Base-by-base conservation (phyloP, 2,329 filamentous ascomycete genomes). In the Hymenoscyphus fraxineus region DNA sequence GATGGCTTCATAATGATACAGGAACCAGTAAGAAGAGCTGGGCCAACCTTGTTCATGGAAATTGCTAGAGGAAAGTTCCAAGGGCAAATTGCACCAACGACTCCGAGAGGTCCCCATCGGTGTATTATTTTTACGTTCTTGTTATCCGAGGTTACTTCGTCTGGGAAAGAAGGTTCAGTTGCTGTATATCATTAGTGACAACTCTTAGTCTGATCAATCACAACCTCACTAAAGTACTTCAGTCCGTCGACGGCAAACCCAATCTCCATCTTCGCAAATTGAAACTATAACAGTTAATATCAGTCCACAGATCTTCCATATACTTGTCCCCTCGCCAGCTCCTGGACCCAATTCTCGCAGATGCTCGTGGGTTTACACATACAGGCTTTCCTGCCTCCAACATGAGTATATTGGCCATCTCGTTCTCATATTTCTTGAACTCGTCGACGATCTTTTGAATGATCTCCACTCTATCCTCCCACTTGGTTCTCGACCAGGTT, bases 1-100 rank as follows among this genome's bases (percentile, higher is more conserved):
- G 84, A 87, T 0, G 85, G 83, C 70, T 85, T 85, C 66, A 86
- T 79, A 68, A 86, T 85, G 22, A 85, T 76, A n/a, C 78, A 76
- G 71, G 84, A 83, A 32, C 82, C 83, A 0, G 83, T 82, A 31
- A 84, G 73, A 2, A 85, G 73, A 0, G 82, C 78, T 0, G 80
- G 77, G 5, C 75, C 77, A 41, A 84, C 78, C 73, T 87, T 87
- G 58, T 82, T 76, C 60, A 79, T 78, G 13, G 79, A 78, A 1
- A 82, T 75, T 63, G 80, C 77, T 35, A 82, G 68, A 1, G 80
- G 80, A 68, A 81, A 87, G 72, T 88, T 88, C 85, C 85, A 88
- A 0, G 85, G 84, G 31, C 83, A 82, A 68, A 87, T 87, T 64
- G 81, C 85, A 13, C 78, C 83, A 1, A 80, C 77, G 4, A 83